phyloP scores from a whole-genome alignment of 805 yeast genomes.

The Torulaspora maleeae region DNA sequence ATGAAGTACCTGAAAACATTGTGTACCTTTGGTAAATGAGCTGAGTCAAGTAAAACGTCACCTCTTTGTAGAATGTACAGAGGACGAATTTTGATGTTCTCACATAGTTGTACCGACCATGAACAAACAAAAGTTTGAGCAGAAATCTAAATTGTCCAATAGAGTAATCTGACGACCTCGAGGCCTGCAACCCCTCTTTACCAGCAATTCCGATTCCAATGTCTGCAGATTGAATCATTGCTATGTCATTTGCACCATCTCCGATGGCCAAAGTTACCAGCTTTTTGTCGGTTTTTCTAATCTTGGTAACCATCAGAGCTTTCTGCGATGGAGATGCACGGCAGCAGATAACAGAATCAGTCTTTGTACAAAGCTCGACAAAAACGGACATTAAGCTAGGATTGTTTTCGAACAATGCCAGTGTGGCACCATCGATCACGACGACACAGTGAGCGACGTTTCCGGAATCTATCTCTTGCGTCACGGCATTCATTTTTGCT shows the following conservation, averaged over 20 bases:
- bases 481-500: constrained; percentile 68
- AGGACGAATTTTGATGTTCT: constrained; percentile 88
- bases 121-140: constrained; percentile 78
- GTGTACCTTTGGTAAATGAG: constrained; percentile 81
- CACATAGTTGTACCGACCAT: constrained; percentile 92
- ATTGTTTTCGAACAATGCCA: constrained; percentile 68
- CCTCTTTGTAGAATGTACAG: constrained; percentile 91
- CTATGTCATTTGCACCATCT: constrained; percentile 98
- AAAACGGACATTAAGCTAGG: constrained; percentile 67
- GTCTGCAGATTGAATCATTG: constrained; percentile 98
- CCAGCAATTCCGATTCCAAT: constrained; percentile 98
- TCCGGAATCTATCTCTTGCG: constrained; percentile 65
- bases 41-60: constrained; percentile 84
- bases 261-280: constrained; percentile 94
- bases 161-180: constrained; percentile 89
- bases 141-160: constrained; percentile 90
- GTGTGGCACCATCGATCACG: constrained; percentile 90
- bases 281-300: constrained; percentile 61
- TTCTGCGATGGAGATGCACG: constrained; percentile 97
- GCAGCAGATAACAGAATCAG: constrained; percentile 90
- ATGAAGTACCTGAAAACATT: constrained; percentile 84
- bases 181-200: constrained; percentile 94
- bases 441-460: constrained; percentile 90
- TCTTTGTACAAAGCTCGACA: constrained; percentile 76
- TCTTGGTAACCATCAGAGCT: constrained; percentile 78